A percentile compares a stretch with the other conserved stretches of the same genome.
Conservation (phyloP, 2,329 filamentous ascomycete genomes). For the Gliomastix tumulicola region DNA sequence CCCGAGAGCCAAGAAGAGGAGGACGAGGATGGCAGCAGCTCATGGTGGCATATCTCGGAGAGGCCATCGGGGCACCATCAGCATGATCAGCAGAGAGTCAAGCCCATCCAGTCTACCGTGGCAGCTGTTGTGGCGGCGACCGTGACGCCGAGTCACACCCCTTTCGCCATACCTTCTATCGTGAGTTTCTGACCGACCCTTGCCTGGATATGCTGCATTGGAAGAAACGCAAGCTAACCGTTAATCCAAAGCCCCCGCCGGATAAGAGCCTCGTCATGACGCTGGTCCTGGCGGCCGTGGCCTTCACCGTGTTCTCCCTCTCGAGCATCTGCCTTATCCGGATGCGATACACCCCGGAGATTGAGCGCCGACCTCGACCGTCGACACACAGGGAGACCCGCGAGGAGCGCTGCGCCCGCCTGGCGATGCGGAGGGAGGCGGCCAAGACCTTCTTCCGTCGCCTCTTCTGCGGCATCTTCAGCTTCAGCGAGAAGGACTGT, state of each 20-base stretch:
- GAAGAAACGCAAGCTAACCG: no score
- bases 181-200: no score
- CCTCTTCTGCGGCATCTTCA: conserved; percentile 18
- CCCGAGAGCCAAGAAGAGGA: no score
- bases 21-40: no score
- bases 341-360: conserved; percentile 11
- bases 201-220: no score
- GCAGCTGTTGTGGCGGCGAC: no score
- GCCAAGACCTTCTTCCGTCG: conserved; percentile 16
- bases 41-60: no score
- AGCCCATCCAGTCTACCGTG: no score
- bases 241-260: conserved; percentile 4
- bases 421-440: conserved; percentile 14
- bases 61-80: no score
- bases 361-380: conserved; percentile 14
- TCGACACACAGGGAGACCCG: conserved; percentile 14
- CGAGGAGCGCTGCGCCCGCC: conserved; percentile 16
- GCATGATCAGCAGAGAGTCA: no score
- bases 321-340: conserved; percentile 14
- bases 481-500: conserved; percentile 21
- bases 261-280: conserved; percentile 11
- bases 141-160: no score
- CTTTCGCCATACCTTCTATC: no score
- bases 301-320: conserved; percentile 15
- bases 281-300: conserved; percentile 13